These are phyloP conservation scores for Aristolochia contorta DNA, from an alignment of 164 flowering plant species.

Conservation along the genomic window DNA sequence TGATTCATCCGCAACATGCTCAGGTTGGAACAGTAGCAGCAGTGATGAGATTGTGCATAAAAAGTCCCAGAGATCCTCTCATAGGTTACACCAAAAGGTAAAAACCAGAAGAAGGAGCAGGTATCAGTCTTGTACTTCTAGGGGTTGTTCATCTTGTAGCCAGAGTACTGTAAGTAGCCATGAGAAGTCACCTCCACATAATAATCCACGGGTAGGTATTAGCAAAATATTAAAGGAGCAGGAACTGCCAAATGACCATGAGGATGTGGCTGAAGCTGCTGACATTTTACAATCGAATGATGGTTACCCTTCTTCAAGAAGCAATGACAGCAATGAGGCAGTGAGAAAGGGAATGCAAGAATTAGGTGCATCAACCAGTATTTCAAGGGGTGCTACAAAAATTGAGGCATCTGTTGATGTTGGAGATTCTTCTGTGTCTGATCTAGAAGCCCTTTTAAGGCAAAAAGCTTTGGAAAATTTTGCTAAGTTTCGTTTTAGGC, in stretches of 20 bases:
- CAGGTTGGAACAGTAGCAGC: slow-evolving; percentile 5
- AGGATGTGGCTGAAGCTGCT: slow-evolving; percentile 36
- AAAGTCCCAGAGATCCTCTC: slow-evolving; percentile 3
- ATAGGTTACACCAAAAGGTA: slow-evolving; percentile 25
- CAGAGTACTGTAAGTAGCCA: slow-evolving; percentile 11
- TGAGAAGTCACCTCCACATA: slow-evolving; percentile 32
- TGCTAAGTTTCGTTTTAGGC: slow-evolving; percentile 40
- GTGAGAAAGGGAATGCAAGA: slow-evolving; percentile 24
- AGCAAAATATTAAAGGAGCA: slow-evolving; percentile 13
- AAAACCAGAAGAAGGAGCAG: slow-evolving; percentile 17
- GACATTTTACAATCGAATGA: slow-evolving; percentile 35
- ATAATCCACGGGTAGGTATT: slow-evolving; percentile 47
- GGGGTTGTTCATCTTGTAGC: slow-evolving; percentile 36
- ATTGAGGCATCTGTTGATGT: slow-evolving; percentile 15
- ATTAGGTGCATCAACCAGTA: slow-evolving; percentile 6
- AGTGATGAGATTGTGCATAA: slow-evolving; percentile 10
- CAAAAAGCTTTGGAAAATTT: slow-evolving; percentile 83
- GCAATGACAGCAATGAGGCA: slow-evolving; percentile 51
- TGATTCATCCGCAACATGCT: slow-evolving; percentile 44
- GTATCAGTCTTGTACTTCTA: slow-evolving; percentile 20
- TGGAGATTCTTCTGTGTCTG: slow-evolving; percentile 23
- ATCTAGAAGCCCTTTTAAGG: slow-evolving; percentile 50
- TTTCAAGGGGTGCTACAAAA: background rate
- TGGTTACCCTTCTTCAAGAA: slow-evolving; percentile 53
- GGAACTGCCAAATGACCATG: slow-evolving; percentile 9